Conservation (phyloP, 768 basidiomycete species). For the Suillus subalutaceus region DNA sequence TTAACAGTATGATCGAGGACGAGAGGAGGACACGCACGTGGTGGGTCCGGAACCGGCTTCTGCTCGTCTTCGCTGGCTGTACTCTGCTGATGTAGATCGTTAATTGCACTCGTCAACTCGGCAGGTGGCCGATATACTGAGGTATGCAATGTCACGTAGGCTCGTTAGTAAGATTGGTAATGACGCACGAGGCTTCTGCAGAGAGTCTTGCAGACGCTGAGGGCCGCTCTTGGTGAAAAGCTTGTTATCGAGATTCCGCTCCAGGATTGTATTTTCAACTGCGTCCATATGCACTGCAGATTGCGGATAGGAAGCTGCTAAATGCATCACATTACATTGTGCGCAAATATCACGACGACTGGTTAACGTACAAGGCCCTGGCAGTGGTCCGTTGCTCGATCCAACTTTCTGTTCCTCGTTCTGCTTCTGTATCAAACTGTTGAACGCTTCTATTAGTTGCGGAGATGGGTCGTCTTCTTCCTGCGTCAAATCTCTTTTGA, state of each 20-base stretch:
- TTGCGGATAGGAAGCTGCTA: slow-evolving; percentile 11
- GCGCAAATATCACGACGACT: slow-evolving; percentile 1
- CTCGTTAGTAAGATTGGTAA: background rate
- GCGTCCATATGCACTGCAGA: slow-evolving; percentile 19
- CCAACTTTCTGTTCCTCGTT: background rate
- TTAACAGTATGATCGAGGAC: background rate
- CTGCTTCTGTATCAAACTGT: background rate
- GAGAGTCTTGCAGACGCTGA: background rate
- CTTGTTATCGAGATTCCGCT: slow-evolving; percentile 2
- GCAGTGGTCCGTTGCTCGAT: background rate
- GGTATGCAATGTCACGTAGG: background rate
- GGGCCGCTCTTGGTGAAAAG: background rate
- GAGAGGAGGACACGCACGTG: background rate
- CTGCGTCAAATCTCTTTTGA: slow-evolving; percentile 15
- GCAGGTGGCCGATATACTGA: slow-evolving; percentile 15
- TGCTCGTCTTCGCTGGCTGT: background rate
- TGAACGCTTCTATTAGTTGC: slow-evolving; percentile 19
- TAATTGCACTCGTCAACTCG: background rate
- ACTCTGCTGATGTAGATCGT: slow-evolving; percentile 2
- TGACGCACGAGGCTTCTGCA: background rate
- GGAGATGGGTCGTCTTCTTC: slow-evolving; percentile 19
- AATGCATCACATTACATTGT: background rate
- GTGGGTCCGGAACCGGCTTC: background rate
- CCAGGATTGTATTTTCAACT: background rate
- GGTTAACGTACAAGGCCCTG: slow-evolving; percentile 1